A percentile compares a stretch with the other conserved stretches of the same genome.
Evolutionary conservation across 139 green algal genomes (phyloP).

Genomic region (Chlorella vulgaris): DNA sequence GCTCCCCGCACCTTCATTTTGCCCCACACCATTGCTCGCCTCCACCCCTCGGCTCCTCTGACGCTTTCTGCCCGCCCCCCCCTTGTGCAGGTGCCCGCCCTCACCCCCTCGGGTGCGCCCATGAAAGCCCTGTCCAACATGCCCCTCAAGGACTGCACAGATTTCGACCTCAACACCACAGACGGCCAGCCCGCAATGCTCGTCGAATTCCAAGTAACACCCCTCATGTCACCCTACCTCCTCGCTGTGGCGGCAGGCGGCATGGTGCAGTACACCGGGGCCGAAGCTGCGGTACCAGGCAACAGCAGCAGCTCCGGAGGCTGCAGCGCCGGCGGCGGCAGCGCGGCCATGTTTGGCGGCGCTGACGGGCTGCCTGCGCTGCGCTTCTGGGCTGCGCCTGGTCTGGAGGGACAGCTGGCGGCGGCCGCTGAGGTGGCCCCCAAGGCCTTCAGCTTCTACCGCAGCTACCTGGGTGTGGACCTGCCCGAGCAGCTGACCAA

Average conservation of each 20-base stretch:
- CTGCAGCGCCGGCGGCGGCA: background rate
- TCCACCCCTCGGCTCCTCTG: no score
- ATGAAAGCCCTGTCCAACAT: background rate
- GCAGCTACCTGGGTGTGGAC: slow-evolving; percentile 22
- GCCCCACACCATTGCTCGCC: no score
- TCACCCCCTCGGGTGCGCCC: background rate
- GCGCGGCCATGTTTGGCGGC: background rate
- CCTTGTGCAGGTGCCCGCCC: background rate
- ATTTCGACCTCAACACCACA: background rate
- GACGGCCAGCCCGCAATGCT: no score
- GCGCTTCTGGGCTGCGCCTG: background rate
- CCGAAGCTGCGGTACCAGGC: background rate
- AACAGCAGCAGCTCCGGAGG: background rate
- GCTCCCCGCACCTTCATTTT: no score
- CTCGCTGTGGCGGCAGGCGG: slow-evolving; percentile 43
- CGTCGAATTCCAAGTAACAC: slow-evolving; percentile 32
- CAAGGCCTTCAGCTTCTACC: slow-evolving; percentile 32
- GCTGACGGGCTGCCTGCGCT: background rate
- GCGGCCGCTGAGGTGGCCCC: background rate
- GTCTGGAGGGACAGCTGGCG: background rate
- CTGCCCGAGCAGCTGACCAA: slow-evolving; percentile 51
- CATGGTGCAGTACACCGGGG: slow-evolving; percentile 1
- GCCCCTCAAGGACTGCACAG: background rate
- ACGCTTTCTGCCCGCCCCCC: background rate
- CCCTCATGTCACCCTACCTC: slow-evolving; percentile 54